phyloP scores from a whole-genome alignment of 1,284 basidiomycete species.

The Sanghuangporus sanghuang region DNA sequence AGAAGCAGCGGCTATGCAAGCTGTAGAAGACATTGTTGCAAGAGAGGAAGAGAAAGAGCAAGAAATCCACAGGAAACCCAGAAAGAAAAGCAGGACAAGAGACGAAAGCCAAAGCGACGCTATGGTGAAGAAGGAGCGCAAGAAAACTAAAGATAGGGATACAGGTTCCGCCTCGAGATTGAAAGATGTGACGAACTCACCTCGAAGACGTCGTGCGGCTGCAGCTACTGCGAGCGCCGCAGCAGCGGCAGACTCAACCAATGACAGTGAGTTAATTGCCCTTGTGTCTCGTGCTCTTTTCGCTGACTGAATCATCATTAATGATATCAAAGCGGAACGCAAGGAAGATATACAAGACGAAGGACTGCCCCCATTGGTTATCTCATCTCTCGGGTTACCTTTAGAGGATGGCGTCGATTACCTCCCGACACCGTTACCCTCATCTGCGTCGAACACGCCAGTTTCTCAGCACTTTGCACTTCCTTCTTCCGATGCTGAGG shows the following conservation, averaged over 20 bases:
- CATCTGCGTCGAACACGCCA: constrained; percentile 36
- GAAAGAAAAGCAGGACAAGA: constrained; percentile 31
- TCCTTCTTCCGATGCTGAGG: constrained; percentile 32
- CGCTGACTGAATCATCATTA: background rate
- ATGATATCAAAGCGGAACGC: background rate
- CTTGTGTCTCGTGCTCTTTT: background rate
- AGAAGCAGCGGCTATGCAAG: constrained; percentile 33
- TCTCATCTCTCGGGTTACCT: constrained; percentile 1
- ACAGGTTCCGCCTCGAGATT: constrained; percentile 36
- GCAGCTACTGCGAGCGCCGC: constrained; percentile 19
- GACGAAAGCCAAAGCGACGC: constrained; percentile 29
- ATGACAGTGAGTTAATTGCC: constrained; percentile 25
- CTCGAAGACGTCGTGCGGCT: constrained; percentile 31
- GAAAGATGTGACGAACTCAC: constrained; percentile 63
- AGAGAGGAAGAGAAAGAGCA: constrained; percentile 31
- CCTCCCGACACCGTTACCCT: constrained; percentile 40
- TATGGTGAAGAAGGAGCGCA: constrained; percentile 26
- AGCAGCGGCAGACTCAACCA: constrained; percentile 30
- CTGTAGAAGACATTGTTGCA: constrained; percentile 26
- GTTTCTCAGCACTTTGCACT: constrained; percentile 31
- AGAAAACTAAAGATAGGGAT: constrained; percentile 26
- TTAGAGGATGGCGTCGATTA: constrained; percentile 26
- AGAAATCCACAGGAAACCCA: constrained; percentile 25
- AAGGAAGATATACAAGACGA: background rate
- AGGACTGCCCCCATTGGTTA: constrained; percentile 2